Conservation (phyloP, 495 filamentous ascomycete species). For the Podospora pseudoanserina region DNA sequence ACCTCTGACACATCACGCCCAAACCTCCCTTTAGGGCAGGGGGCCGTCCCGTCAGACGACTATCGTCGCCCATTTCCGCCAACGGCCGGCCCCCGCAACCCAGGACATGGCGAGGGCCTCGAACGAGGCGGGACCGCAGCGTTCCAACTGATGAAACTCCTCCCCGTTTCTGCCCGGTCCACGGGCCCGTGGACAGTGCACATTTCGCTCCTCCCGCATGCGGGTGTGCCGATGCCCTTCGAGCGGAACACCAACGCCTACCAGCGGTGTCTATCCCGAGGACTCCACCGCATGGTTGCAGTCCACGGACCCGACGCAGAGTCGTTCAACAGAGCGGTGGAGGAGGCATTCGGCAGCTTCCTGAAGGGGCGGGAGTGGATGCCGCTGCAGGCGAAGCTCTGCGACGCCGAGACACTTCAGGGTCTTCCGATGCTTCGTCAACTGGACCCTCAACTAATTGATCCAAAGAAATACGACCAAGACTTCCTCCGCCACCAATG, state of each 20-base stretch:
- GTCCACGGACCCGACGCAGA: conserved; percentile 45
- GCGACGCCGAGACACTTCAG: conserved; percentile 50
- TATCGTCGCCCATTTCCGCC: conserved; percentile 22
- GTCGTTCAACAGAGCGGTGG: conserved; percentile 46
- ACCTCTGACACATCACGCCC: conserved; percentile 34
- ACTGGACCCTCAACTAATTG: conserved; percentile 39
- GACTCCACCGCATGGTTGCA: conserved; percentile 51
- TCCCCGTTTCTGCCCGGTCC: conserved; percentile 21
- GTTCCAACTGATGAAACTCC: conserved; percentile 9
- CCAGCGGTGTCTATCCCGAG: conserved; percentile 54
- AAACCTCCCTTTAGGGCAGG: conserved; percentile 27
- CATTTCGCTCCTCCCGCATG: conserved; percentile 51
- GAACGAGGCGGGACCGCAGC: conserved; percentile 20
- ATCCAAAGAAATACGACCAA: conserved; percentile 37
- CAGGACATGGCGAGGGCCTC: conserved; percentile 15
- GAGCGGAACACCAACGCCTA: conserved; percentile 57
- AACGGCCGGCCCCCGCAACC: conserved; percentile 19
- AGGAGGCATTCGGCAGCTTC: conserved; percentile 46
- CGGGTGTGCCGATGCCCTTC: conserved; percentile 52
- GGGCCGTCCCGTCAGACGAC: conserved; percentile 23
- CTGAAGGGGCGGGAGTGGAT: conserved; percentile 50
- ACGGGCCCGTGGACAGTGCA: conserved; percentile 52
- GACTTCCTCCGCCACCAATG: conserved; percentile 48
- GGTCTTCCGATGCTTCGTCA: conserved; percentile 55
- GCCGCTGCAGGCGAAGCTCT: conserved; percentile 54